These are phyloP conservation scores for Phytophthora meadii DNA, from an alignment of 352 stramenopile species.

Conservation along the genomic window DNA sequence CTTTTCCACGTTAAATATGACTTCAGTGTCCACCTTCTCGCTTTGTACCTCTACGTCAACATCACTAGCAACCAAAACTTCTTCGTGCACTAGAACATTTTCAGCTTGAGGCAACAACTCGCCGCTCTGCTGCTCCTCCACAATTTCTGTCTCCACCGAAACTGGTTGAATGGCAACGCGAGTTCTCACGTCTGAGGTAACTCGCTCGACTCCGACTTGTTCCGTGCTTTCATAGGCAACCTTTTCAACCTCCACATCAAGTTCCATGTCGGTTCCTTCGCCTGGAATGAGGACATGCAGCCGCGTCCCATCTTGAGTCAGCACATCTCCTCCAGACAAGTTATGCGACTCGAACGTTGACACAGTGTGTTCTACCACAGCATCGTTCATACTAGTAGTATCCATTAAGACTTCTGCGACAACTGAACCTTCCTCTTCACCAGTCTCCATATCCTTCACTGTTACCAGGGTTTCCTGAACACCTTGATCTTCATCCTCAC, in stretches of 20 bases:
- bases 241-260: constrained; percentile 7
- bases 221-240: constrained; percentile 6
- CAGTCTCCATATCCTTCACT: background rate
- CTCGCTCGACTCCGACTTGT: background rate
- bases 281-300: background rate
- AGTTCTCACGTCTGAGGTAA: constrained; percentile 8
- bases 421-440: constrained; percentile 4
- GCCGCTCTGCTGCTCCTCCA: constrained; percentile 2
- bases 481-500: constrained; percentile 4
- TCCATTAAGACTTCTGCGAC: constrained; percentile 26
- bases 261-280: constrained; percentile 6
- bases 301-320: constrained; percentile 7
- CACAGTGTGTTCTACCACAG: background rate
- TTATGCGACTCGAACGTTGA: too few species aligned
- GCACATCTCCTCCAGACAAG: constrained; percentile 10
- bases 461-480: background rate
- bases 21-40: constrained; percentile 5
- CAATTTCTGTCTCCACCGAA: background rate
- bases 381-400: background rate
- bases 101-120: constrained; percentile 11
- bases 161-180: constrained; percentile 2
- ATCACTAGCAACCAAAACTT: background rate
- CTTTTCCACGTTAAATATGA: constrained; percentile 4
- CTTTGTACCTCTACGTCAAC: constrained; percentile 1
- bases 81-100: background rate